Evolutionary conservation across 495 filamentous ascomycete genomes (phyloP).

Genomic region (Penicillium odoratum): DNA sequence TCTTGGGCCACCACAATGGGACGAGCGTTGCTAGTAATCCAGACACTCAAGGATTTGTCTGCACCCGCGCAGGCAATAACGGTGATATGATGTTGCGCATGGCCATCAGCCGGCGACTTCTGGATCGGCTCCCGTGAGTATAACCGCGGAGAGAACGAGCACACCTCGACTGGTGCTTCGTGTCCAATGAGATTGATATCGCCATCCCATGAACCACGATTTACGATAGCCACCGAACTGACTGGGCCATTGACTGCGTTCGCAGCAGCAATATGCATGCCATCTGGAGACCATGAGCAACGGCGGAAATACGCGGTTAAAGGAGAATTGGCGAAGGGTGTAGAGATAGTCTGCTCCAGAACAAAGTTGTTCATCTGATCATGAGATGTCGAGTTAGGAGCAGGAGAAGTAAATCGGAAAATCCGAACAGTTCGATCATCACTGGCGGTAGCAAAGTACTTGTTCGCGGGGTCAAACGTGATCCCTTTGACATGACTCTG

Average conservation of each 20-base stretch:
- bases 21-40: constrained; percentile 92
- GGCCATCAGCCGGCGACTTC: constrained; percentile 43
- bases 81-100: constrained; percentile 63
- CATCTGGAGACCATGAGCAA: constrained; percentile 96
- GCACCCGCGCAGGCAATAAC: constrained; percentile 96
- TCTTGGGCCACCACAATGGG: constrained; percentile 89
- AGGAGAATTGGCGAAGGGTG: constrained; percentile 83
- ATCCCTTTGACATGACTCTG: constrained; percentile 98
- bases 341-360: constrained; percentile 80
- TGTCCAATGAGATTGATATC: constrained; percentile 98
- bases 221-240: constrained; percentile 93
- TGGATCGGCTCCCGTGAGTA: constrained; percentile 70
- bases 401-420: constrained; percentile 88
- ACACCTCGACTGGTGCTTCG: constrained; percentile 95
- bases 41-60: constrained; percentile 91
- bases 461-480: constrained; percentile 97
- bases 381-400: constrained; percentile 87
- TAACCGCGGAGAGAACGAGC: constrained; percentile 90
- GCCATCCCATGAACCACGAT: constrained; percentile 88
- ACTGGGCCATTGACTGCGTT: constrained; percentile 97
- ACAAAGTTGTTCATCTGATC: constrained; percentile 95
- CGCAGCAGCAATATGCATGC: constrained; percentile 92
- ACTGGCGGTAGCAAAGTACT: constrained; percentile 97
- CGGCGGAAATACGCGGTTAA: constrained; percentile 95
- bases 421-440: constrained; percentile 97